Evolutionary conservation across 2,329 filamentous ascomycete species (phyloP).

Genomic region (Mariannaea elegans): DNA sequence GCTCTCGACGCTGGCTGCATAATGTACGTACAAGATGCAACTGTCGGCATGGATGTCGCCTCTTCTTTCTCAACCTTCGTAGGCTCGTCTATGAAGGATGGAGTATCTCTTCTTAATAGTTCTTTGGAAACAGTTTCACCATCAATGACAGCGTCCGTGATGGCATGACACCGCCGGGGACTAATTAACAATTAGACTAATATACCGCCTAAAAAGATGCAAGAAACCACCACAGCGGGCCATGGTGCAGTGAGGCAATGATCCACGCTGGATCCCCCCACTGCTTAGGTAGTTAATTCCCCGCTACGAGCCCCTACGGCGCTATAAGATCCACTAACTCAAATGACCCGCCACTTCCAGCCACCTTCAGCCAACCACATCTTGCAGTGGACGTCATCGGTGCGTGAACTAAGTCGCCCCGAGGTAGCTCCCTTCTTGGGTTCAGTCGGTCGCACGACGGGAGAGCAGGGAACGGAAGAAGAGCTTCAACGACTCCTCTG

Average conservation of each 20-base stretch:
- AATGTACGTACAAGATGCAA: too few relatives aligned
- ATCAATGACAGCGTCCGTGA: background rate
- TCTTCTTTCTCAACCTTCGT: too few relatives aligned
- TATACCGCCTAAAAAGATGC: background rate
- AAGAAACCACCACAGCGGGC: background rate
- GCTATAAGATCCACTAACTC: background rate
- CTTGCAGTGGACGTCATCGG: constrained; percentile 7
- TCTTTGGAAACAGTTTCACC: background rate
- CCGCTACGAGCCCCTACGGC: background rate
- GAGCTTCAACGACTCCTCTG: background rate
- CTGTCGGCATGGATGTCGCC: too few relatives aligned
- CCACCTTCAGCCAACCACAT: background rate
- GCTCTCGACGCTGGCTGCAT: background rate
- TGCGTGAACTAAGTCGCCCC: background rate
- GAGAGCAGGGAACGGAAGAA: too few relatives aligned
- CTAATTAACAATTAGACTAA: too few relatives aligned
- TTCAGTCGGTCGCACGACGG: constrained; percentile 6
- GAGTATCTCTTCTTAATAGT: too few relatives aligned
- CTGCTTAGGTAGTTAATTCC: too few relatives aligned
- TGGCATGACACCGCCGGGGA: background rate
- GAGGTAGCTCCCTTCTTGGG: constrained; percentile 5
- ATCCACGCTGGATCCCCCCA: too few relatives aligned
- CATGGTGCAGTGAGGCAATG: too few relatives aligned
- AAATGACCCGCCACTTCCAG: background rate
- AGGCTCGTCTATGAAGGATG: too few relatives aligned